These are phyloP conservation scores for Piper betle DNA, from an alignment of 164 flowering plant genomes.

Conservation along the genomic window DNA sequence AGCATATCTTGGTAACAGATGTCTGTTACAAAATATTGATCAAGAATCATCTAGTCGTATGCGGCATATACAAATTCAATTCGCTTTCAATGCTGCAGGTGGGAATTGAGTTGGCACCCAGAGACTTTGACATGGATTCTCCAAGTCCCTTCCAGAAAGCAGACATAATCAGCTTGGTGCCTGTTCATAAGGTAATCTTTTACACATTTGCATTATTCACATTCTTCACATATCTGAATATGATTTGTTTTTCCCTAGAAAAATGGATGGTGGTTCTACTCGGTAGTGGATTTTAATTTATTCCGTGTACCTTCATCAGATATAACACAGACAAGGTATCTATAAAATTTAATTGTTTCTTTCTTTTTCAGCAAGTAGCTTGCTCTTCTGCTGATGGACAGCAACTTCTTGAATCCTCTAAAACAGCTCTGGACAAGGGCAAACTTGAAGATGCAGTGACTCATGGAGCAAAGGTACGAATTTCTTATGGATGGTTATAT, in stretches of 20 bases:
- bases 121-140: conserved; percentile 77
- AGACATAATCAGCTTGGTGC: conserved; percentile 78
- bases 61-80: too few relatives aligned
- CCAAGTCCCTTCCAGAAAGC: conserved; percentile 54
- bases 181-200: conserved; percentile 70
- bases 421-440: conserved; percentile 88
- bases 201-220: neutral
- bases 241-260: neutral
- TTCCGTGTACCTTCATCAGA: neutral
- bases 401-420: conserved; percentile 81
- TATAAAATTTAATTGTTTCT: neutral
- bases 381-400: conserved; percentile 99
- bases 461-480: conserved; percentile 77
- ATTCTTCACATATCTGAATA: neutral
- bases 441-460: conserved; percentile 97
- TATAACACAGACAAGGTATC: neutral
- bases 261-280: neutral
- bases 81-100: conserved; percentile 66
- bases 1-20: neutral
- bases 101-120: conserved; percentile 90
- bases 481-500: neutral
- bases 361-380: conserved; percentile 66
- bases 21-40: neutral
- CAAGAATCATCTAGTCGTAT: too few relatives aligned
- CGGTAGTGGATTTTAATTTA: neutral